A percentile compares a stretch with the other conserved stretches of the same genome.
Conservation (phyloP, 768 basidiomycete species). For the Naganishia kalamii region DNA sequence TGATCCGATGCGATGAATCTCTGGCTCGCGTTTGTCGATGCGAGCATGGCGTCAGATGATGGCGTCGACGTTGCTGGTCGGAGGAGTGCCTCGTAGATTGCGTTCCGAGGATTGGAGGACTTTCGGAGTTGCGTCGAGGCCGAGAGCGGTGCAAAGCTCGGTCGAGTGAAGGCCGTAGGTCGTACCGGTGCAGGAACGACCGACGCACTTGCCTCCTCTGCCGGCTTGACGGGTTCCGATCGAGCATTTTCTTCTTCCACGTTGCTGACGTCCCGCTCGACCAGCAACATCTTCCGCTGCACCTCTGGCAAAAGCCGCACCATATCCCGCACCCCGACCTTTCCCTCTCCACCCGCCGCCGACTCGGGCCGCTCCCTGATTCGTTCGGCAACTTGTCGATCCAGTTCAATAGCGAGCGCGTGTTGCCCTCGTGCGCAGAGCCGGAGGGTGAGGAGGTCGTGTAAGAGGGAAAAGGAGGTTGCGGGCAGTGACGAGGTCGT, state of each 20-base stretch:
- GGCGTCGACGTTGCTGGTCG: not conserved
- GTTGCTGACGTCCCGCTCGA: conserved; percentile 12
- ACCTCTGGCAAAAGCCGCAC: conserved; percentile 21
- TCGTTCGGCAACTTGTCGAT: conserved; percentile 15
- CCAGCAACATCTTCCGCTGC: conserved; percentile 18
- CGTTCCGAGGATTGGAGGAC: conserved; percentile 8
- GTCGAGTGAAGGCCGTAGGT: not conserved
- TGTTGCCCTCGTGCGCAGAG: conserved; percentile 17
- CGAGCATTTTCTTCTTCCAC: not conserved
- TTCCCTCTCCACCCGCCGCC: not conserved
- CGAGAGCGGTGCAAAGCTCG: conserved; percentile 14
- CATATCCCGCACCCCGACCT: conserved; percentile 19
- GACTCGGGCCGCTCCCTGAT: not conserved
- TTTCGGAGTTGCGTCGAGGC: conserved; percentile 8
- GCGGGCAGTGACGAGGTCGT: conserved; percentile 9
- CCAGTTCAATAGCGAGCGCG: conserved; percentile 21
- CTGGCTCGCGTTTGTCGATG: not conserved
- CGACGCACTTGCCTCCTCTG: no score
- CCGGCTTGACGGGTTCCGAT: no score
- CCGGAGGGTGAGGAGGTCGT: conserved; percentile 22
- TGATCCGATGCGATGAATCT: conserved; percentile 2
- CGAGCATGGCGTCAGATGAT: not conserved
- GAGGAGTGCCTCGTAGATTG: conserved; percentile 18
- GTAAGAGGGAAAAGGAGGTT: conserved; percentile 18
- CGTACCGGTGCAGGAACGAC: not conserved